Base-by-base conservation (phyloP, 371 early-diverging fungal genomes). In the Thermomucor indicae-seudaticae region DNA sequence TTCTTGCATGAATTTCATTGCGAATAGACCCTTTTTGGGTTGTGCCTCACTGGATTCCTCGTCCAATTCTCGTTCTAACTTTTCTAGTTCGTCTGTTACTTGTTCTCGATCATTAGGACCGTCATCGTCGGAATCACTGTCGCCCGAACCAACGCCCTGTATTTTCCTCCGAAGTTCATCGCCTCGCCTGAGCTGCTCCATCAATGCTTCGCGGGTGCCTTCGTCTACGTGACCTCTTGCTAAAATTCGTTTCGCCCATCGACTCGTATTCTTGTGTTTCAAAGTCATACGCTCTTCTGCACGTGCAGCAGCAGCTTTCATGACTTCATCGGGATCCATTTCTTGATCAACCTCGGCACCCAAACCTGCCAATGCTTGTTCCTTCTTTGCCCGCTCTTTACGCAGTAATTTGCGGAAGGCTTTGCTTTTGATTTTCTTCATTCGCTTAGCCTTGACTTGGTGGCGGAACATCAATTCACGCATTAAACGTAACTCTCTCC, bases 1-100 rank as follows among this genome's bases (percentile, higher is more conserved):
- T 45, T 80, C 81, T 65, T 92, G 90, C 97, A 97, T 97, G 59
- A 97, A 97, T 69, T 96, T 96, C 97, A 97, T 96, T 6, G 79
- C 85, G 56, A 92, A 85, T 27, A 97, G 54, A 19, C 94, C 95
- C 72, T 89, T 93, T 44, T 69, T 72, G n/a, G 85, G 83, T 35
- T 67, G 66, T 55, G 68, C 68, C 28, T 70, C 77, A 35, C 55
- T 57, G 17, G 24, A 10, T 40, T 77, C 80, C 10, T 71, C 63
- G 40, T 75, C 67, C 29, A 79, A 43, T 22, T 72, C 75, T 1
- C 67, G 62, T 43, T 72, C 65, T 14, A 84, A 59, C 27, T 75
- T 55, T 42, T 53, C 68, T 39, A 81, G 46, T 7, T 70, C 65
- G 6, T 55, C 65, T 2, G 55, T 65, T 19, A 66, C 73, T 12